Evolutionary conservation across 208 protist species (phyloP).

Genomic region (Porcisia deanei): DNA sequence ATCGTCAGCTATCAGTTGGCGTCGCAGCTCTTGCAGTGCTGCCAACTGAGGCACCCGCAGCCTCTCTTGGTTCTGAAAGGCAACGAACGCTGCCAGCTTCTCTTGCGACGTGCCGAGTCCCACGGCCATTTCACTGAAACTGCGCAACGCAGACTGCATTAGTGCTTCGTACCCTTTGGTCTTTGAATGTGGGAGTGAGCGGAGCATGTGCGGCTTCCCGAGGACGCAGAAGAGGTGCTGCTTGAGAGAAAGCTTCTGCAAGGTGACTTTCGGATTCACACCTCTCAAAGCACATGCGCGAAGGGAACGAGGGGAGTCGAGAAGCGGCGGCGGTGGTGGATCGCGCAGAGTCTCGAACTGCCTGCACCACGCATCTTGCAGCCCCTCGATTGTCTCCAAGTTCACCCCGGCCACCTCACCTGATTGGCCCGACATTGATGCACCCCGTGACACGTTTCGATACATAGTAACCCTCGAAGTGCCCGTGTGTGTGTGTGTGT

Average conservation of each 20-base stretch:
- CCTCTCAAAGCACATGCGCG: constrained; percentile 36
- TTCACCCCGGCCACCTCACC: constrained; percentile 15
- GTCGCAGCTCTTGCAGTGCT: constrained; percentile 35
- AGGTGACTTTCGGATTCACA: constrained; percentile 26
- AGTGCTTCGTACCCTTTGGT: constrained; percentile 25
- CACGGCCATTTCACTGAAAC: constrained; percentile 46
- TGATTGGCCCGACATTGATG: constrained; percentile 10
- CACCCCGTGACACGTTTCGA: constrained; percentile 17
- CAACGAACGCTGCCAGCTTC: constrained; percentile 56
- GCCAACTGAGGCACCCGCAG: constrained; percentile 34
- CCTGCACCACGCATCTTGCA: constrained; percentile 61
- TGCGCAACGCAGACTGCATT: constrained; percentile 44
- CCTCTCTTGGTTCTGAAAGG: constrained; percentile 47
- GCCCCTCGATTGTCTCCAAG: constrained; percentile 55
- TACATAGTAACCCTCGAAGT: constrained; percentile 5
- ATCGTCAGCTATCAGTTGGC: constrained; percentile 34
- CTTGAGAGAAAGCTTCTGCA: constrained; percentile 54
- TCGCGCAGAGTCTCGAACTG: constrained; percentile 31
- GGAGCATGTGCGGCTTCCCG: constrained; percentile 26
- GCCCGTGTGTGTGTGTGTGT: not conserved
- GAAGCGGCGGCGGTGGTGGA: constrained; percentile 40
- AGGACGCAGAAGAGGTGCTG: constrained; percentile 52
- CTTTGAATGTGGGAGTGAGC: constrained; percentile 9
- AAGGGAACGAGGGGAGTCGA: constrained; percentile 70
- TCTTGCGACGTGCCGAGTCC: constrained; percentile 62